Percentiles rank a stretch among this genome's conserved stretches.
These are phyloP conservation scores for Dicorynia guianensis DNA, from an alignment of 306 rosid genomes.

Conservation along the genomic window DNA sequence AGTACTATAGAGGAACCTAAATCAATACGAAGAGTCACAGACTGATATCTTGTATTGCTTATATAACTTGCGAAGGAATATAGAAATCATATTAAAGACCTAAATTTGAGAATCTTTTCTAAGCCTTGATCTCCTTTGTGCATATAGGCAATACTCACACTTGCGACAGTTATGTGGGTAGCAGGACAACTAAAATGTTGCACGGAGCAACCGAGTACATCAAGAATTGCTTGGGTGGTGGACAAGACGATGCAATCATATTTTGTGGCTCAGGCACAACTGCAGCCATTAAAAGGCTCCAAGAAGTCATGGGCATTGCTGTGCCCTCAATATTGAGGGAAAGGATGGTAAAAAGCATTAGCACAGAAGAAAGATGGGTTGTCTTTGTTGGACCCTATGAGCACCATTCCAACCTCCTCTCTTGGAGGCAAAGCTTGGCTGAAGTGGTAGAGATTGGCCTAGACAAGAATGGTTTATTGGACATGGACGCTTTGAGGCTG, in stretches of 20 bases:
- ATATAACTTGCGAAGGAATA: neutral
- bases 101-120: neutral
- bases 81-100: neutral
- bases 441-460: constrained; percentile 62
- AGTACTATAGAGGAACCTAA: too few relatives aligned
- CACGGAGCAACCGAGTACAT: constrained; percentile 51
- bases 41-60: too few relatives aligned
- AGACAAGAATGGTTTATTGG: constrained; percentile 47
- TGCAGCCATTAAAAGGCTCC: constrained; percentile 62
- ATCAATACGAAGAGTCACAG: too few relatives aligned
- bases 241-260: constrained; percentile 51
- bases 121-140: neutral
- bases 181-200: constrained; percentile 54
- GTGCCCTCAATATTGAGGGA: constrained; percentile 60
- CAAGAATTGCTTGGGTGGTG: constrained; percentile 59
- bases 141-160: constrained; percentile 79
- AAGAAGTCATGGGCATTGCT: constrained; percentile 63
- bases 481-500: constrained; percentile 46
- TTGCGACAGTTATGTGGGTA: constrained; percentile 64
- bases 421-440: constrained; percentile 78
- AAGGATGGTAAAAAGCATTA: constrained; percentile 34
- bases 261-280: constrained; percentile 66
- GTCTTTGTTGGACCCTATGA: constrained; percentile 65
- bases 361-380: constrained; percentile 58
- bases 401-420: constrained; percentile 81